phyloP scores from a whole-genome alignment of 306 rosid species.

The Glycine tomentella region DNA sequence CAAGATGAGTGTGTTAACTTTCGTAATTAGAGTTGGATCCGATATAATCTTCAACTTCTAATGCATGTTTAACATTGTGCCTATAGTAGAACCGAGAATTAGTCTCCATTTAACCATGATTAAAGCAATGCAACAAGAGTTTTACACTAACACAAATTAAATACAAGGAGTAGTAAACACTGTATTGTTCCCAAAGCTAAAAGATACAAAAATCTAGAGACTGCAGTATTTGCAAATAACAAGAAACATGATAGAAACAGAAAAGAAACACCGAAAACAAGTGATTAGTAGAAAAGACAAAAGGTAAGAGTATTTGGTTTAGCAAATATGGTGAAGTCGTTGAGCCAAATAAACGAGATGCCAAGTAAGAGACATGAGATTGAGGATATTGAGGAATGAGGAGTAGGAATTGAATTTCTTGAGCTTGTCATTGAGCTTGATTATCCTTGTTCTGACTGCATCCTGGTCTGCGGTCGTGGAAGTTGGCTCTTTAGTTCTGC shows the following conservation, averaged over 20 bases:
- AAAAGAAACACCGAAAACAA: neutral
- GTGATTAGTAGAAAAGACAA: neutral
- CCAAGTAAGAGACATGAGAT: conserved; percentile 74
- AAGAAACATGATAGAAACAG: conserved; percentile 10
- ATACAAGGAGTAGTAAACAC: too few species aligned
- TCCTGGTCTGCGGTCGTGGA: conserved; percentile 31
- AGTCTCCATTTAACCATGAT: too few species aligned
- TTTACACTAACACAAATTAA: too few species aligned
- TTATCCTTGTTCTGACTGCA: conserved; percentile 47
- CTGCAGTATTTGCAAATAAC: conserved; percentile 7
- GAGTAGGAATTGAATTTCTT: conserved; percentile 73
- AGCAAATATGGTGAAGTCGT: conserved; percentile 36
- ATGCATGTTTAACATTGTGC: too few species aligned
- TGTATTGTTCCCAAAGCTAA: too few species aligned
- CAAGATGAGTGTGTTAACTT: neutral
- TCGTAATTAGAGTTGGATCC: too few species aligned
- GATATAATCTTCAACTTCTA: too few species aligned
- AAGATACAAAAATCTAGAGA: too few species aligned
- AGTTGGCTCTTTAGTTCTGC: neutral
- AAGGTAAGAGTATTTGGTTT: neutral
- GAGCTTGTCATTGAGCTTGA: conserved; percentile 58
- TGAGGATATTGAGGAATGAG: conserved; percentile 60
- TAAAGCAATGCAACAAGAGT: neutral
- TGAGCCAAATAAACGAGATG: conserved; percentile 70
- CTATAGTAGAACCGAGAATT: too few species aligned